These are phyloP conservation scores for Hypoxylon perforatum DNA, from an alignment of 495 filamentous ascomycete species.

Conservation along the genomic window DNA sequence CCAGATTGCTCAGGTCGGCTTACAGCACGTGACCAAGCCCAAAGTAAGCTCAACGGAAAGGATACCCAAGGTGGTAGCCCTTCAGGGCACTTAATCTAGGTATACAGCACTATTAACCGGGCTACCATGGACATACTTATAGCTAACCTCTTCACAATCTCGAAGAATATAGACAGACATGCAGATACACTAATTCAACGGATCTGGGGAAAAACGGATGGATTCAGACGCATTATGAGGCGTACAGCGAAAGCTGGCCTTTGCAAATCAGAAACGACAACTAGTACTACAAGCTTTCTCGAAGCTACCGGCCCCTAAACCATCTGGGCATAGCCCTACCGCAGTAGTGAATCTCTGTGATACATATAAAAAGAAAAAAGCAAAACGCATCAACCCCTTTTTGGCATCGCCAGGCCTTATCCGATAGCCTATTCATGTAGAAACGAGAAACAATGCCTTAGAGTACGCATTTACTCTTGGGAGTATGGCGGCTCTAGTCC, in stretches of 20 bases:
- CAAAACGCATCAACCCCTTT: constrained; percentile 6
- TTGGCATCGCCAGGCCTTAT: neutral
- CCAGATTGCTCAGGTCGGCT: too few relatives aligned
- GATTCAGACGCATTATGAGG: constrained; percentile 6
- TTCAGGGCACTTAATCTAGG: too few relatives aligned
- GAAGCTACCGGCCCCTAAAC: constrained; percentile 17
- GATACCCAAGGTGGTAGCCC: too few relatives aligned
- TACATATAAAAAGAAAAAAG: constrained; percentile 19
- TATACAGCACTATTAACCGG: too few relatives aligned
- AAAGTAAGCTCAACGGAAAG: too few relatives aligned
- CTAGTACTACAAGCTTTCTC: constrained; percentile 29
- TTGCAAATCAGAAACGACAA: constrained; percentile 21
- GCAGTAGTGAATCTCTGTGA: constrained; percentile 5
- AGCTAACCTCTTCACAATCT: too few relatives aligned
- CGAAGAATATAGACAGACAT: too few relatives aligned
- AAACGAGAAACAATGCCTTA: neutral
- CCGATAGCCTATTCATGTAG: neutral
- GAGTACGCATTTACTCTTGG: neutral
- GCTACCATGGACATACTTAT: too few relatives aligned
- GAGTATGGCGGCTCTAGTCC: constrained; percentile 3
- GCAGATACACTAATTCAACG: too few relatives aligned
- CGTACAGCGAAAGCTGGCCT: constrained; percentile 4
- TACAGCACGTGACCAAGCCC: too few relatives aligned
- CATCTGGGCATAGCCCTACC: constrained; percentile 9
- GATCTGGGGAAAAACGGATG: neutral